These are phyloP conservation scores for Cladophialophora exuberans DNA, from an alignment of 2,329 filamentous ascomycete genomes.

Conservation along the genomic window DNA sequence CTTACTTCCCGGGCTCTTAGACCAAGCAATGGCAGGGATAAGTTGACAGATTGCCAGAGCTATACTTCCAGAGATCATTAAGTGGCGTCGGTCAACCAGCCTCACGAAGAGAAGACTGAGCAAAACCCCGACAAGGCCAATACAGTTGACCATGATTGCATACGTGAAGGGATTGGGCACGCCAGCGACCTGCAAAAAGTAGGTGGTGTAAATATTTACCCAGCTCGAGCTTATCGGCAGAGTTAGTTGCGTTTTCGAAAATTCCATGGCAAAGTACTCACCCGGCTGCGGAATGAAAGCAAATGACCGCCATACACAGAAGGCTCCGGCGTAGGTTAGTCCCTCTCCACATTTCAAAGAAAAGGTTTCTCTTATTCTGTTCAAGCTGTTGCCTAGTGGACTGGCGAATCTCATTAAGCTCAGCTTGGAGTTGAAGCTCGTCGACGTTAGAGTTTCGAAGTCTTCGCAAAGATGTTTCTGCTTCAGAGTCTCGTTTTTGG, in stretches of 20 bases:
- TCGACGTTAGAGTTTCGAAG: conserved; percentile 4
- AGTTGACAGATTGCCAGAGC: conserved; percentile 59
- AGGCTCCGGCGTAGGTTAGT: no score
- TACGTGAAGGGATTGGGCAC: conserved; percentile 59
- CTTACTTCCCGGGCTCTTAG: conserved; percentile 43
- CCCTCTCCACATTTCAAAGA: no score
- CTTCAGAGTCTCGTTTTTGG: conserved; percentile 58
- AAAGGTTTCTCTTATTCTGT: no score
- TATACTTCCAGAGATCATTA: conserved; percentile 55
- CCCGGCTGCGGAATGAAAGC: no score
- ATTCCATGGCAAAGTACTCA: neutral
- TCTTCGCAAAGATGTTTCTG: conserved; percentile 46
- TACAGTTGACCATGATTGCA: conserved; percentile 60
- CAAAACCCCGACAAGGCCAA: conserved; percentile 57
- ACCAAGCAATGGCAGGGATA: conserved; percentile 58
- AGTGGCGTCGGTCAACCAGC: conserved; percentile 56
- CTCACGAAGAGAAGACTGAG: conserved; percentile 57
- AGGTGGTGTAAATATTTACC: conserved; percentile 50
- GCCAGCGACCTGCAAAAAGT: conserved; percentile 63
- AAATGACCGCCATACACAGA: no score
- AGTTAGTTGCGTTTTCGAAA: neutral
- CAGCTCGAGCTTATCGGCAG: neutral
- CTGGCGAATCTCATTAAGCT: conserved; percentile 5
- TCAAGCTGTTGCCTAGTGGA: no score
- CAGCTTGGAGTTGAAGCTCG: no score